Percentiles rank a stretch among this genome's conserved stretches.
Conservation (phyloP, 2,329 filamentous ascomycete genomes). For the Fusarium tupiense region DNA sequence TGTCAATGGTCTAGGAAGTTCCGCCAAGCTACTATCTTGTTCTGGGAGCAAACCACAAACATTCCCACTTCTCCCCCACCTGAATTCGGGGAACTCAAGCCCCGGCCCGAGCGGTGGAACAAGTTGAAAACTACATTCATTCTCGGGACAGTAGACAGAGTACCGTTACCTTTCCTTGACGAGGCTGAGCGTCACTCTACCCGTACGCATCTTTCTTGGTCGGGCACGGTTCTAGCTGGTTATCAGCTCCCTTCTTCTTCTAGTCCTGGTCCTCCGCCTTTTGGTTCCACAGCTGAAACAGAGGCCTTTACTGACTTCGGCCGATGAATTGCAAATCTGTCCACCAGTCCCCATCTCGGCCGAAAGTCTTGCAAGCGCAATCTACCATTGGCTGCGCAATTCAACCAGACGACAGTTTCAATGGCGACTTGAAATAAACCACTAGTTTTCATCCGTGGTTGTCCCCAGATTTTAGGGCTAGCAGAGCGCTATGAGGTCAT, state of each 20-base stretch:
- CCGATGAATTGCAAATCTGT: slow-evolving; percentile 20
- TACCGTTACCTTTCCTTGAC: not conserved
- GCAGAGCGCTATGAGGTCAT: slow-evolving; percentile 40
- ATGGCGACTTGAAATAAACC: slow-evolving; percentile 12
- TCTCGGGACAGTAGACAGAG: not conserved
- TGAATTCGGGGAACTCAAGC: slow-evolving; percentile 30
- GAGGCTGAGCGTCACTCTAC: slow-evolving; percentile 1
- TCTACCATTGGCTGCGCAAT: slow-evolving; percentile 24
- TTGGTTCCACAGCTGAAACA: slow-evolving; percentile 32
- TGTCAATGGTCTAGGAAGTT: not conserved
- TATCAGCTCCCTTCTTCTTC: slow-evolving; percentile 34
- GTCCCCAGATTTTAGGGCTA: slow-evolving; percentile 39
- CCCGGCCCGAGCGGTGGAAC: slow-evolving; percentile 31
- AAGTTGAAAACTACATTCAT: slow-evolving; percentile 9
- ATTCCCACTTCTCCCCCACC: not conserved
- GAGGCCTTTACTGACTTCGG: slow-evolving; percentile 10
- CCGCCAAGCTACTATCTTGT: slow-evolving; percentile 7
- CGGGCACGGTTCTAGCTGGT: slow-evolving; percentile 1
- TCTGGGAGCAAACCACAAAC: not conserved
- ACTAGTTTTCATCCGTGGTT: slow-evolving; percentile 14
- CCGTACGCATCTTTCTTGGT: not conserved
- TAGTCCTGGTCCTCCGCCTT: slow-evolving; percentile 24
- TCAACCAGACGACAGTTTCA: slow-evolving; percentile 1
- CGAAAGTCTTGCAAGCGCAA: slow-evolving; percentile 7
- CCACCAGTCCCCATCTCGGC: slow-evolving; percentile 27